Conservation (phyloP, 768 basidiomycete species). For the Mycena chlorophos region DNA sequence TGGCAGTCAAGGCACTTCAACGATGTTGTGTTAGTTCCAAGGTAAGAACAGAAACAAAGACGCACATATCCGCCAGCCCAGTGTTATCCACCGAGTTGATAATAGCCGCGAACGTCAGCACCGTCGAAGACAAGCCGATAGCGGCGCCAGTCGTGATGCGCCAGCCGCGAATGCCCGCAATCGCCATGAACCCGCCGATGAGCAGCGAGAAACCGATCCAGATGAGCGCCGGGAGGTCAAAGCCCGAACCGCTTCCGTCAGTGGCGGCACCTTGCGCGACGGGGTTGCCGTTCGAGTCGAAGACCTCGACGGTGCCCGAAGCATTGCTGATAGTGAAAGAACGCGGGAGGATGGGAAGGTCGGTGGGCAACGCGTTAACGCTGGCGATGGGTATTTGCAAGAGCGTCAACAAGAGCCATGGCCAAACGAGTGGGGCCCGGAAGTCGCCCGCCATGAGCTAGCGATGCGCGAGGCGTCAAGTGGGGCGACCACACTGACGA, state of each 20-base stretch:
- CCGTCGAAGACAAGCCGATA: slow-evolving; percentile 49
- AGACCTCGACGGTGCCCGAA: slow-evolving; percentile 44
- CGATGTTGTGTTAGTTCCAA: not conserved
- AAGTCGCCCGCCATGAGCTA: slow-evolving; percentile 15
- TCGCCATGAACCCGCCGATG: slow-evolving; percentile 53
- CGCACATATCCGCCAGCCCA: slow-evolving; percentile 50
- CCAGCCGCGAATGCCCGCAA: slow-evolving; percentile 58
- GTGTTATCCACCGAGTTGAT: slow-evolving; percentile 52
- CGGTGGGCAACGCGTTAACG: slow-evolving; percentile 13
- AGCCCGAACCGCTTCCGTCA: slow-evolving; percentile 57
- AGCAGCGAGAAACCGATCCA: slow-evolving; percentile 58
- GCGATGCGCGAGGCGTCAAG: not conserved
- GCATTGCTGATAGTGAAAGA: slow-evolving; percentile 28
- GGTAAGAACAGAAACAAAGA: not conserved
- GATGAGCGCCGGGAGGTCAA: slow-evolving; percentile 49
- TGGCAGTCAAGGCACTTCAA: slow-evolving; percentile 40
- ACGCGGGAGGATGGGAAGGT: slow-evolving; percentile 2
- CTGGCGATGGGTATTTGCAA: no score
- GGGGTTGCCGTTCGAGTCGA: slow-evolving; percentile 42
- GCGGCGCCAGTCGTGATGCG: slow-evolving; percentile 56
- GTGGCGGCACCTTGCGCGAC: slow-evolving; percentile 57
- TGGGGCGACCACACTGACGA: not conserved
- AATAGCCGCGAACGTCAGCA: slow-evolving; percentile 62
- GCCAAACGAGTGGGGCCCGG: no score
- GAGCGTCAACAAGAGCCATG: no score